Evolutionary conservation across 257 asterid genomes (phyloP).

Genomic region (Solanum sejunctum): DNA sequence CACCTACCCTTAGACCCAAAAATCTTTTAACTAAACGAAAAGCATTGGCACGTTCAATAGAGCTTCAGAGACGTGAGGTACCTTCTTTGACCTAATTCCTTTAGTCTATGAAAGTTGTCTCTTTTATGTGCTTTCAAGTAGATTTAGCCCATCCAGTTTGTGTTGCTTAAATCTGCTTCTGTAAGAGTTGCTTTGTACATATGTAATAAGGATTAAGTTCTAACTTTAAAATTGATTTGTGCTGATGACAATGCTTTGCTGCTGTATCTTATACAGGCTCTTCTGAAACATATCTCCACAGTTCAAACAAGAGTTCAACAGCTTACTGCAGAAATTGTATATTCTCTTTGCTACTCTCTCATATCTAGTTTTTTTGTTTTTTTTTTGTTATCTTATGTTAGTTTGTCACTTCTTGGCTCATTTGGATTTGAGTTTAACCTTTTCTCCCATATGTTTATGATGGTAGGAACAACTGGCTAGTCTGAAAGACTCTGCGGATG

Average conservation of each 20-base stretch:
- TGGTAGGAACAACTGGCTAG: conserved; percentile 65
- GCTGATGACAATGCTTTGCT: not conserved
- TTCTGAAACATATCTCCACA: conserved; percentile 46
- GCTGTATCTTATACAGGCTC: conserved; percentile 40
- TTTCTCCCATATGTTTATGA: not conserved
- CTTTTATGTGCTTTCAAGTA: not conserved
- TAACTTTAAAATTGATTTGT: not conserved
- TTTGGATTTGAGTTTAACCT: not conserved
- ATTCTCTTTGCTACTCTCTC: conserved; percentile 1
- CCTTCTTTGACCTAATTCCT: not conserved
- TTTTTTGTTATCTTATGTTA: not conserved
- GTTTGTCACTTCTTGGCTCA: not conserved
- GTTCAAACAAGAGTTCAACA: conserved; percentile 44
- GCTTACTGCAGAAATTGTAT: conserved; percentile 65
- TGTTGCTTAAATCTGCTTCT: not conserved
- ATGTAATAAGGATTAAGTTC: not conserved
- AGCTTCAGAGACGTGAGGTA: conserved; percentile 94
- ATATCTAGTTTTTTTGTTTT: not conserved
- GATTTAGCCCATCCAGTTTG: not conserved
- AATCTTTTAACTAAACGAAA: conserved; percentile 89
- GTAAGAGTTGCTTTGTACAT: not conserved
- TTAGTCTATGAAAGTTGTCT: not conserved
- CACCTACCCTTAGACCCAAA: conserved; percentile 62
- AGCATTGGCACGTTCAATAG: conserved; percentile 95
- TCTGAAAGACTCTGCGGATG: conserved; percentile 45